Evolutionary conservation across 345 rosid genomes (phyloP).

Genomic region (Mangifera indica): DNA sequence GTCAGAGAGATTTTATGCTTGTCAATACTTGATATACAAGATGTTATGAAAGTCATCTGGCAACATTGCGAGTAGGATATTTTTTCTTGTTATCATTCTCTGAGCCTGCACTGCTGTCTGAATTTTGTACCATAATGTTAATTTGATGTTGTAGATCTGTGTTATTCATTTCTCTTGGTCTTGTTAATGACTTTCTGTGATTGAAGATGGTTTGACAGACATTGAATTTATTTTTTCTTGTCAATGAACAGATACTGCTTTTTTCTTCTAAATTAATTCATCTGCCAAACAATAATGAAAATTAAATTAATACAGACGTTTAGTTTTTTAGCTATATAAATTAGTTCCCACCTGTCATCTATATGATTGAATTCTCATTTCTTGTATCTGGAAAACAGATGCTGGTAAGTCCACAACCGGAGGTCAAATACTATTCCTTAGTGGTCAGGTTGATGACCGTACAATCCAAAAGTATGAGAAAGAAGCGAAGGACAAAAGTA

Average conservation of each 20-base stretch:
- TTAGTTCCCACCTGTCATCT: not conserved
- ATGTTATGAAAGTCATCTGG: not conserved
- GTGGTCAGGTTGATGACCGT: slow-evolving; percentile 96
- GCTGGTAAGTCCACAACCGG: slow-evolving; percentile 97
- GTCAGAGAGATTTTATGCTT: not conserved
- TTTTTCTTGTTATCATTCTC: not conserved
- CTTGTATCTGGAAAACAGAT: slow-evolving; percentile 49
- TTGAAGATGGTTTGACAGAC: not conserved
- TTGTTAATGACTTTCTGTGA: not conserved
- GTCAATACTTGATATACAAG: not conserved
- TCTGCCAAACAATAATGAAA: not conserved
- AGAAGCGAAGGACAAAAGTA: slow-evolving; percentile 97
- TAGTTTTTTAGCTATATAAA: not conserved
- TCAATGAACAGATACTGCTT: not conserved
- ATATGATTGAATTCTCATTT: not conserved
- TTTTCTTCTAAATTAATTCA: not conserved
- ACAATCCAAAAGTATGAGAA: slow-evolving; percentile 94
- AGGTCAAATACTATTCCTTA: slow-evolving; percentile 94
- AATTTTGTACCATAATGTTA: not conserved
- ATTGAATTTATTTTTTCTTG: not conserved
- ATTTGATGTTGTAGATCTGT: not conserved
- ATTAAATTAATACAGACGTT: not conserved
- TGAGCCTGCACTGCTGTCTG: not conserved
- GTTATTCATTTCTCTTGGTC: not conserved
- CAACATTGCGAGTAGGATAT: not conserved